These are phyloP conservation scores for Starmerella stellata DNA, from an alignment of 805 yeast genomes.

Conservation along the genomic window DNA sequence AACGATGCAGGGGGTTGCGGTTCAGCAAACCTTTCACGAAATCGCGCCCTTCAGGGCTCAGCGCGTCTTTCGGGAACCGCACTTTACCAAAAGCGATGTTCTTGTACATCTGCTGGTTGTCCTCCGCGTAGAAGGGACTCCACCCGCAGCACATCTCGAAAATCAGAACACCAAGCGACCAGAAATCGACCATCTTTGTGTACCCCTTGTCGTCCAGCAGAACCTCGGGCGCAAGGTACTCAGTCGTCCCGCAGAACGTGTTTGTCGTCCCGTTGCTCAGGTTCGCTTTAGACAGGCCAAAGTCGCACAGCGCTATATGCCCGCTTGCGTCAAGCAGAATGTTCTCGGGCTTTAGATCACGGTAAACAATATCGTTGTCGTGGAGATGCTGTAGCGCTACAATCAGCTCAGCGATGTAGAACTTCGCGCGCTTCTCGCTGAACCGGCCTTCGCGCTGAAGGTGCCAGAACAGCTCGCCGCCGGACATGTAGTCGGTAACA, in stretches of 20 bases:
- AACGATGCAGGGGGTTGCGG: slow-evolving; percentile 86
- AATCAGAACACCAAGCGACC: slow-evolving; percentile 92
- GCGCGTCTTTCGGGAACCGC: slow-evolving; percentile 86
- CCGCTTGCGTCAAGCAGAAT: slow-evolving; percentile 91
- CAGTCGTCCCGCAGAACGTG: slow-evolving; percentile 97
- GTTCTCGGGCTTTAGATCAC: slow-evolving; percentile 95
- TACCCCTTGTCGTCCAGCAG: slow-evolving; percentile 88
- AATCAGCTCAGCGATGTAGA: slow-evolving; percentile 89
- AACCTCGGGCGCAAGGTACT: slow-evolving; percentile 93
- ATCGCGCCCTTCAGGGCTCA: slow-evolving; percentile 81
- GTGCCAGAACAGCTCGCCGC: slow-evolving; percentile 95
- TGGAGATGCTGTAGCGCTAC: slow-evolving; percentile 87
- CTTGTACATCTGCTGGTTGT: slow-evolving; percentile 96
- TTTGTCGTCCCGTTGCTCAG: slow-evolving; percentile 66
- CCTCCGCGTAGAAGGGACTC: slow-evolving; percentile 97
- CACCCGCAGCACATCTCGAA: slow-evolving; percentile 99
- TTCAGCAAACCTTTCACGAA: slow-evolving; percentile 89
- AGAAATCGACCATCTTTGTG: slow-evolving; percentile 96
- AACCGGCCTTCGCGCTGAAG: slow-evolving; percentile 92
- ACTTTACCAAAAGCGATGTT: slow-evolving; percentile 98
- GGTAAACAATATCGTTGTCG: slow-evolving; percentile 85
- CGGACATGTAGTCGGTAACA: slow-evolving; percentile 95
- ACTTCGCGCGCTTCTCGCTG: slow-evolving; percentile 82
- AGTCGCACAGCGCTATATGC: slow-evolving; percentile 91
- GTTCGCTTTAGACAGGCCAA: slow-evolving; percentile 90